Evolutionary conservation across 805 yeast species (phyloP), one percentile per base, ranked within the genome.

Genomic region (Sugiyamaella boreocaroliniensis): DNA sequence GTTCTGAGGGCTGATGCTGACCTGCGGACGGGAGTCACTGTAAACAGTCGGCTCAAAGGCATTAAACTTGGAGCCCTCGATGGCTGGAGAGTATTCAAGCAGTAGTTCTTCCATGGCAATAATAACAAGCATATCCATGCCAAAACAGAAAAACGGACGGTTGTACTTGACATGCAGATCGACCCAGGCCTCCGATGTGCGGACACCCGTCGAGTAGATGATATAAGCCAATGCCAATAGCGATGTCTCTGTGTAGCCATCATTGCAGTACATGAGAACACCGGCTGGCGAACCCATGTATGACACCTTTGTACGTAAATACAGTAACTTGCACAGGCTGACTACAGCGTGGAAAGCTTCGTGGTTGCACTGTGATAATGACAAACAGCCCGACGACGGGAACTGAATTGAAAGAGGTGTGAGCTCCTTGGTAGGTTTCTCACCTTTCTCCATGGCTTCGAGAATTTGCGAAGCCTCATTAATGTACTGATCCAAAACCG

Each of bases 171-270:
- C 58, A 65, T 89, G 96, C 49, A 88, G 68, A 54, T 77, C 76
- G 16, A 85, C 62, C 55, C 85, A 73, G 0, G 89, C 90, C 41
- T 84, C 82, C 26, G 85, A 82, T 11, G 87, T 67, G 0, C 78
- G 58, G 16, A 80, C 63, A 41, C 84, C 80, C 50, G 83, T 77
- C 1, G 86, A 66, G 68, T 84, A 92, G 53, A 92, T 85, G 53
- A 85, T 59, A 61, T 79, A 90, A 52, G 89, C 78, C 37, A 88
- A 70, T 0, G 81, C 78, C 41, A 90, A 68, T n/a, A 92, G 74
- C 4, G 96, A 81, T 49, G 90, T 85, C 64, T 89, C 97, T 0
- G 97, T 88, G 67, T 90, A 92, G 0, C 98, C 98, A 68, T 92
- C 97, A 1, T 86, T 79, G 63, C 96, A 89, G 64, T 81, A 84